Base-by-base conservation (phyloP, 2,329 filamentous ascomycete species). In the Tolypocladium tundrense region DNA sequence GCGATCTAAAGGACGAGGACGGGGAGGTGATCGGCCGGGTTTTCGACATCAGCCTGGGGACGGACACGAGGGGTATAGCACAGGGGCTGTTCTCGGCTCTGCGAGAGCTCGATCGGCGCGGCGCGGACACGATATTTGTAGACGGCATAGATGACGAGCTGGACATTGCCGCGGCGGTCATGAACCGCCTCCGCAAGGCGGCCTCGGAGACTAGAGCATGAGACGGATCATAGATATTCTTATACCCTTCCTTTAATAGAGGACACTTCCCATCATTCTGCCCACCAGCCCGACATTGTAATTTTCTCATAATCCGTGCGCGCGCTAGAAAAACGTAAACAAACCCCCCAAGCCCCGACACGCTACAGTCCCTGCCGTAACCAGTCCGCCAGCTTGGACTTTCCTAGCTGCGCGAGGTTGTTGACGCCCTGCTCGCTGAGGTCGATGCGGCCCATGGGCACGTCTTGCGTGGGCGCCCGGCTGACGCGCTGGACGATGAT, bases 351-450 rank as follows among this genome's bases (percentile, higher is more conserved):
- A 21, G 31, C 48, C 14, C 19, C 31, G 48, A 35, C 31, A 37
- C 31, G 45, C 79, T 75, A 91, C 72, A 91, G 74, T 24, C 90
- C 88, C 74, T 95, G 90, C 71, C 93, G 85, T 80, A 97, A 80
- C 82, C 91, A 88, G 76, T 97, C 92, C 51, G 90, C 88, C 69
- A 96, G 76, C 75, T 96, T 93, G 67, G 88, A 87, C 80, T 94
- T 95, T 71, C 92, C 93, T 72, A 97, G 88, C 72, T 96, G 90
- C 74, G 92, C 94, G 64, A 93, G 80, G 76, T 96, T 97, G 75
- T 96, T 86, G 72, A 97, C 85, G 55, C 93, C 93, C 75, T 97
- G 91, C 75, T 97, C 93, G 68, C 91, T 95, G 58, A 97, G 85
- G 72, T 97, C 93, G 73, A 97, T 93, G 70, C 89, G 90, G 79